Evolutionary conservation across 192 early-diverging fungal species (phyloP).

Genomic region (Linnemannia zychae): DNA sequence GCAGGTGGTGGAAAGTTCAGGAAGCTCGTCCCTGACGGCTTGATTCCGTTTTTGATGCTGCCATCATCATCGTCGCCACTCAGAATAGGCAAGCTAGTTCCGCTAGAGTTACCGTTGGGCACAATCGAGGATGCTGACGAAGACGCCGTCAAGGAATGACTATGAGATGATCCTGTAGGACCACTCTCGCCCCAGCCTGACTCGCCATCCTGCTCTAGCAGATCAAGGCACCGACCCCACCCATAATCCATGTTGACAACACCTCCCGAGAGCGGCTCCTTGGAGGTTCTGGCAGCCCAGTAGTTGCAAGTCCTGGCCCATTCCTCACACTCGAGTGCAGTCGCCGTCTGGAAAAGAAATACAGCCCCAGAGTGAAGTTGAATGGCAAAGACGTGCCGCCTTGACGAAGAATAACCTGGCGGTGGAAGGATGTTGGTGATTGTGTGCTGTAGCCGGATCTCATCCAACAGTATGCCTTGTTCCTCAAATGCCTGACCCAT

Average conservation of each 20-base stretch:
- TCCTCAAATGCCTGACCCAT: slow-evolving; percentile 46
- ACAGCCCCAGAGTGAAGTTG: slow-evolving; percentile 82
- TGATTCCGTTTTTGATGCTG: background rate
- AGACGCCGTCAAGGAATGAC: slow-evolving; percentile 6
- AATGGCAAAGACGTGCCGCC: slow-evolving; percentile 88
- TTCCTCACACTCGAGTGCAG: slow-evolving; percentile 74
- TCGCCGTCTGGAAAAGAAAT: slow-evolving; percentile 87
- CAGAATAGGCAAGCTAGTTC: slow-evolving; percentile 3
- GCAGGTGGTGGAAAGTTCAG: slow-evolving; percentile 22
- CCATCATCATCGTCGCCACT: slow-evolving; percentile 12
- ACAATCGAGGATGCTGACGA: slow-evolving; percentile 1
- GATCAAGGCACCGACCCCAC: slow-evolving; percentile 73
- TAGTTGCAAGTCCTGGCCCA: slow-evolving; percentile 93
- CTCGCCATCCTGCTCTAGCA: slow-evolving; percentile 7
- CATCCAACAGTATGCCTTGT: slow-evolving; percentile 54
- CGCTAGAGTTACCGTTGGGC: slow-evolving; percentile 7
- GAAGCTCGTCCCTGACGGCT: slow-evolving; percentile 1
- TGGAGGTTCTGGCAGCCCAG: slow-evolving; percentile 91
- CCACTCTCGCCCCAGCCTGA: background rate
- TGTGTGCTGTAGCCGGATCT: slow-evolving; percentile 77
- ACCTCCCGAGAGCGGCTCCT: slow-evolving; percentile 88
- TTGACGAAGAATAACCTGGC: slow-evolving; percentile 81
- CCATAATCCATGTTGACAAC: slow-evolving; percentile 93
- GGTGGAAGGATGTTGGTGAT: slow-evolving; percentile 84
- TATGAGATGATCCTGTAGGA: background rate